Base-by-base conservation (phyloP, 2,329 filamentous ascomycete species). In the Chaetomium sp. region DNA sequence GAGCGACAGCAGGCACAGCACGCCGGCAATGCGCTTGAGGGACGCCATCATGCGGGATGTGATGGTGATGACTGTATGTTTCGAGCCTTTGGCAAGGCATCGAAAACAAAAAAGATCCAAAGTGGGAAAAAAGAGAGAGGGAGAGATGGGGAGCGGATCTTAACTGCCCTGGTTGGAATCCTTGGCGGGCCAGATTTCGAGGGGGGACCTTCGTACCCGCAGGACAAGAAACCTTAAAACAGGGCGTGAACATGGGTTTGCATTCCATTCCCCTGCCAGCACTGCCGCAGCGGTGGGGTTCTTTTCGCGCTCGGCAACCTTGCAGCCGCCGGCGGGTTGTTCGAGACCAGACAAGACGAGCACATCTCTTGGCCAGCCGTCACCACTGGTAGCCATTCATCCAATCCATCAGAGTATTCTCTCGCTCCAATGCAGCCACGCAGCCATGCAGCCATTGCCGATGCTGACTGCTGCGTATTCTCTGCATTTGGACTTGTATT, bases 261-360 rank as follows among this genome's bases (percentile, higher is more conserved):
- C n/a, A 62, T 45, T 45, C 16, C 19, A 33, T 45, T 25, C 42
- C 59, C 62, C 42, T 65, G 62, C 53, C 50, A 55, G 62, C 64
- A 66, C 64, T 64, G 66, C 66, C 66, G 66, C 66, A 66, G 45
- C 38, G 31, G 64, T 63, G 66, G 66, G 59, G 38, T 42, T 42
- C 38, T 45, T 25, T 31, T 23, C 25, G 21, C n/a, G 33, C 29
- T 13, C 31, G 9, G 35, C 38, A 57, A 60, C 58, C 66, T 45
- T 63, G 64, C 66, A 58, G 35, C 49, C 50, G 21, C 55, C 66
- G 58, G 57, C 61, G 59, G 59, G 29, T 58, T 66, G 54, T 50
- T 16, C 42, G 25, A n/a, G 31, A 59, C 10, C 57, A 19, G 19
- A 57, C 33, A 57, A 58, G 53, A 53, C 12, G 25, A 23, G 38